Base-by-base conservation (phyloP, 495 filamentous ascomycete species). In the Penicillium salamii region DNA sequence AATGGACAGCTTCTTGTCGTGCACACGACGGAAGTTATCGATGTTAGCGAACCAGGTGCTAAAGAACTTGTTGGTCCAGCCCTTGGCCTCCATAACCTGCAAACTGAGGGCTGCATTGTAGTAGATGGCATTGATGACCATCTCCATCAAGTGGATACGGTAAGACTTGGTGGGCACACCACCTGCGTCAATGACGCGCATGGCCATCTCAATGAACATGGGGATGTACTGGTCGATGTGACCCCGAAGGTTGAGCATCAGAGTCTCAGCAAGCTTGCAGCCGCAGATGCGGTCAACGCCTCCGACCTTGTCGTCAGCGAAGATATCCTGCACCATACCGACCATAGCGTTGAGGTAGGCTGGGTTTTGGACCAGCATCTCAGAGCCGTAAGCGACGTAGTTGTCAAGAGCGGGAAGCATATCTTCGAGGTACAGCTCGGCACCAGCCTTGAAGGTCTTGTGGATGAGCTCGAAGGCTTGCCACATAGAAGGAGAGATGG, bases 21-120 rank as follows among this genome's bases (percentile, higher is more conserved):
- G 93, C 11, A 98, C 93, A 13, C 93, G 78, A 45, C 83, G 85
- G 72, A 98, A 96, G 66, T 82, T 86, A 51, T 96, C 89, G 69
- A 98, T 98, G 67, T 83, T 96, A 24, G 88, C 86, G 69, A 98
- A 98, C 93, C 93, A 98, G 26, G 90, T 75, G 67, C 86, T 93
- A 80, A 98, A 98, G 70, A 98, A 97, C 71, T 95, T 96, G 70
- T 97, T 97, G n/a, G 93, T 98, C 91, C 89, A 96, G 47, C 81
- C 85, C 46, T 92, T 90, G n/a, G 77, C 66, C 68, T 98, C 93
- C 32, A 98, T 76, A 15, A 95, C 80, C 42, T 90, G 89, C 23
- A 98, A 78, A 52, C 87, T 75, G 50, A 96, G 79, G 29, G 78
- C 65, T 2, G 93, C 90, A 71, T 96, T 96, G 73, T 97, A 97